Evolutionary conservation across 331 rosid genomes (phyloP).

Genomic region (Saraca asoca): DNA sequence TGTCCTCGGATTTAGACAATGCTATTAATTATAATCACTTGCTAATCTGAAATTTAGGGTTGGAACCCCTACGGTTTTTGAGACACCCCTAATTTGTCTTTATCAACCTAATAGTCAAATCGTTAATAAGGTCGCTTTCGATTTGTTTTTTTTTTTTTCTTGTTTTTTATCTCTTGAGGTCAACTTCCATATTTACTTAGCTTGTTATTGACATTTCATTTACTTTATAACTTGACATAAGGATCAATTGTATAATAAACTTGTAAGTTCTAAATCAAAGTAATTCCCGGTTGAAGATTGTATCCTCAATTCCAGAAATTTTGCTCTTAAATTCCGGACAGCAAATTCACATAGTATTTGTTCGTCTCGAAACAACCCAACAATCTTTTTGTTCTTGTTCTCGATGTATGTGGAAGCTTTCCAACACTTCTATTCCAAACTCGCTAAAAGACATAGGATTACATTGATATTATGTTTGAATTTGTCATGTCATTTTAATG

Average conservation of each 20-base stretch:
- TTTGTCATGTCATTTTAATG: conserved; percentile 10
- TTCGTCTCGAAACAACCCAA: neutral
- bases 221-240: neutral
- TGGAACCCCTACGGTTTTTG: conserved; percentile 10
- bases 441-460: neutral
- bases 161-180: conserved; percentile 17
- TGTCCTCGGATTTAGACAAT: conserved; percentile 39
- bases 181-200: neutral
- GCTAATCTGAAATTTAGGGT: conserved; percentile 4
- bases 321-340: neutral
- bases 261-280: neutral
- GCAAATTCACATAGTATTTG: neutral
- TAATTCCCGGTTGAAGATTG: neutral
- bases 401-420: neutral
- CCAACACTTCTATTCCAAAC: neutral
- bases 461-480: conserved; percentile 15
- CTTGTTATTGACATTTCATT: neutral
- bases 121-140: conserved; percentile 39
- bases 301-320: neutral
- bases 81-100: conserved; percentile 22
- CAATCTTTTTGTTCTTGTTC: neutral
- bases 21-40: conserved; percentile 9
- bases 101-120: conserved; percentile 21
- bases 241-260: neutral
- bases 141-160: conserved; percentile 8